Evolutionary conservation across 1,284 basidiomycete species (phyloP).

Genomic region (Schizopora paradoxa): DNA sequence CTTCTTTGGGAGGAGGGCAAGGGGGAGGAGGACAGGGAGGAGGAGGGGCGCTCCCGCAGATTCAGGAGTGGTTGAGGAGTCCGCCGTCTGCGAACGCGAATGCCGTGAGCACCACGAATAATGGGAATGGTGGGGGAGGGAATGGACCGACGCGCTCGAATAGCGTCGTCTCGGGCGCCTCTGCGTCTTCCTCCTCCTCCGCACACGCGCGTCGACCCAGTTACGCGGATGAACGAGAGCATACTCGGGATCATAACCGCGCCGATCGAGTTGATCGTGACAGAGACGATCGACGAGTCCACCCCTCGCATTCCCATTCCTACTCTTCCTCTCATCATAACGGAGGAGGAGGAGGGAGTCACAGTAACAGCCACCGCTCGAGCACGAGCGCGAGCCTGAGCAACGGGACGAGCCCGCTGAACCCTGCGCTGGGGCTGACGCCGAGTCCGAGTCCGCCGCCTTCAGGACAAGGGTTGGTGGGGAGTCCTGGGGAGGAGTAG

Average conservation of each 20-base stretch:
- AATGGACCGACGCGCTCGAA: too few relatives aligned
- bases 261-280: not conserved
- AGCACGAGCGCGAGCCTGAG: not conserved
- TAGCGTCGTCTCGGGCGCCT: too few relatives aligned
- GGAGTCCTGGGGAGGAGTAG: too few relatives aligned
- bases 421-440: not conserved
- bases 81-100: slow-evolving; percentile 2
- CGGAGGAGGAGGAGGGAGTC: not conserved
- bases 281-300: not conserved
- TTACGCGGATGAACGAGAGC: not conserved
- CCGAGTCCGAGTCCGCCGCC: not conserved
- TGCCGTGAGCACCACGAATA: not conserved
- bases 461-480: too few relatives aligned
- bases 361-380: not conserved
- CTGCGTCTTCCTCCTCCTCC: slow-evolving; percentile 9
- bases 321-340: not conserved
- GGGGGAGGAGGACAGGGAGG: not conserved
- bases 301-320: not conserved
- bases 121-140: not conserved
- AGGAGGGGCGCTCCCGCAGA: slow-evolving; percentile 12
- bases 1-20: not conserved
- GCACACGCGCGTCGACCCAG: slow-evolving; percentile 1
- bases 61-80: slow-evolving; percentile 15
- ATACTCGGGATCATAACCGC: not conserved
- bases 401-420: not conserved